Evolutionary conservation across 768 basidiomycete species (phyloP), one percentile per base, ranked within the genome.

Genomic region (Holtermanniella nyarrowii): DNA sequence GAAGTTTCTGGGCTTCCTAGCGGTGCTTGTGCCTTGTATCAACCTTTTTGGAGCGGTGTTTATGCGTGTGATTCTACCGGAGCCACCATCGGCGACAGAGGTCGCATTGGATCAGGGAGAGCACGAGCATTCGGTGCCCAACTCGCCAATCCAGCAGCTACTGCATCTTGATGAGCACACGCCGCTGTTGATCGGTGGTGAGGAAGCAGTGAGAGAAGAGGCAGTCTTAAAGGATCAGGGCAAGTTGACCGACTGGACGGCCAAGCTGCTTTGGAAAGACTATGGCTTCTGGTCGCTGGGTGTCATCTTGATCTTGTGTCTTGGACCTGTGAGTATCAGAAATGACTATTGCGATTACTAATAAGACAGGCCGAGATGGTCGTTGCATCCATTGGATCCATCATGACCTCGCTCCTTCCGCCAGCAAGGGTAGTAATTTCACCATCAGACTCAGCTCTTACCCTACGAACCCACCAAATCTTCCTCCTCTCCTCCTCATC

Each of bases 201-300:
- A 58, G 3, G 66, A 68, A 42, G 63, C 66, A n/a, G 70, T 63
- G 16, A 42, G 60, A 37, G 63, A 68, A 39, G 70, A 68, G n/a
- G 57, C 54, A 5, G 62, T 61, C 44, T 55, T 39, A 37, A 55
- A 56, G 42, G 55, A 59, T n/a, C n/a, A 43, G 20, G 63, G 61
- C 5, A 61, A 61, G 53, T 61, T 59, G 22, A 41, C 50, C 5
- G 49, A 41, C 21, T 69, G 65, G 64, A 64, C 60, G 13, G 64
- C 57, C 4, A 53, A 42, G 31, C 50, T 55, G 31, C 42, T 71
- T 42, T 41, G 66, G 22, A 58, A 56, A 44, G 65, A 69, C 50
- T 62, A 53, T 48, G 70, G 70, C 5, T 66, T 71, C 44, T 71
- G 70, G 70, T 48, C 41, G 1, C 68, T 68, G 55, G 70, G 70